These are phyloP conservation scores for Nakazawaea sp. DNA, from an alignment of 805 yeast genomes.

Conservation along the genomic window DNA sequence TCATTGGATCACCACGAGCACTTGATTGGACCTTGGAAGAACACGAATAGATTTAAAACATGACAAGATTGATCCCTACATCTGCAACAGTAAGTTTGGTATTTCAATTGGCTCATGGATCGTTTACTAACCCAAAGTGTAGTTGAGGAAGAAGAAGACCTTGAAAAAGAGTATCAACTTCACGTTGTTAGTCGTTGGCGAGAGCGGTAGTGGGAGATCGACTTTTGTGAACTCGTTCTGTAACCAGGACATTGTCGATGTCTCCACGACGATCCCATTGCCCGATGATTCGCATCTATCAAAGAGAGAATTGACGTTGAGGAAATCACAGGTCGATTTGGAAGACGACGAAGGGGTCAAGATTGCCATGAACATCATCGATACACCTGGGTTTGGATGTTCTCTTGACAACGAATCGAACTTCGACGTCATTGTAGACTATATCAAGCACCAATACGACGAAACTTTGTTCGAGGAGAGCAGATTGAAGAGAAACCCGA, in stretches of 20 bases:
- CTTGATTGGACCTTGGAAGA: too few species aligned
- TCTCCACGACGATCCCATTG: conserved; percentile 49
- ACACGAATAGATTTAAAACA: too few species aligned
- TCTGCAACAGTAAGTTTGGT: conserved; percentile 12
- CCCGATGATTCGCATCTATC: conserved; percentile 47
- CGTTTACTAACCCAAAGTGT: too few species aligned
- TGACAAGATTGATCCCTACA: conserved; percentile 8
- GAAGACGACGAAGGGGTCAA: conserved; percentile 85
- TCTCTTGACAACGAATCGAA: conserved; percentile 61
- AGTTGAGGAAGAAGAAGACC: conserved; percentile 66
- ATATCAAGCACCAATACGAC: conserved; percentile 75
- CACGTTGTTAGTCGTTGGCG: conserved; percentile 82
- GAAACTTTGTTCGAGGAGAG: conserved; percentile 77
- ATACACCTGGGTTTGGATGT: conserved; percentile 82
- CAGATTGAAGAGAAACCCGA: conserved; percentile 75
- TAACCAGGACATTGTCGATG: conserved; percentile 78
- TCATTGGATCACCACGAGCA: too few species aligned
- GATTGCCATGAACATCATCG: conserved; percentile 68
- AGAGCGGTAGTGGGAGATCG: conserved; percentile 85
- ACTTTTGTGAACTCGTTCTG: conserved; percentile 88
- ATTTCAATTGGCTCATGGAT: too few species aligned
- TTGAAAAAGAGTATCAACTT: conserved; percentile 80
- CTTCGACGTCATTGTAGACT: conserved; percentile 68
- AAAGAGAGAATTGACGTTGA: conserved; percentile 50
- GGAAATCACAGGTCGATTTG: conserved; percentile 77